Conservation (phyloP, 768 basidiomycete species). For the Chalciporus pseudorubinellus region DNA sequence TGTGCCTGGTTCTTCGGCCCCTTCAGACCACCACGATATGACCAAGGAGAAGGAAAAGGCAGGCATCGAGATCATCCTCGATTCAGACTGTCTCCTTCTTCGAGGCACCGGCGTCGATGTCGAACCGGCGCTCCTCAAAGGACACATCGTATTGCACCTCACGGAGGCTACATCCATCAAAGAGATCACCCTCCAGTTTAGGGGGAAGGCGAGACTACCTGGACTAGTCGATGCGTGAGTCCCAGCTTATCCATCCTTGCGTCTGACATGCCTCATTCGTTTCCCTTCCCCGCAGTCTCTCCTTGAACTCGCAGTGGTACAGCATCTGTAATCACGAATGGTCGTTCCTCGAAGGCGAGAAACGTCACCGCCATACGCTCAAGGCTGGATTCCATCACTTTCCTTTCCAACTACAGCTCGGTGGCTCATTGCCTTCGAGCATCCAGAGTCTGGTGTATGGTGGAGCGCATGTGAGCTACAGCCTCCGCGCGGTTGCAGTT, state of each 20-base stretch:
- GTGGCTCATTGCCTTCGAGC: slow-evolving; percentile 81
- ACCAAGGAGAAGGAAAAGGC: slow-evolving; percentile 46
- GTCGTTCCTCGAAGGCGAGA: slow-evolving; percentile 88
- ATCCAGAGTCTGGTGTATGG: slow-evolving; percentile 54
- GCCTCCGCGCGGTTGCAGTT: slow-evolving; percentile 80
- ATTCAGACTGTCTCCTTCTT: slow-evolving; percentile 66
- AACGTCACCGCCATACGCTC: slow-evolving; percentile 77
- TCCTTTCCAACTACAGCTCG: slow-evolving; percentile 86
- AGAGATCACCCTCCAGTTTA: slow-evolving; percentile 80
- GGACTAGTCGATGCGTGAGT: slow-evolving; percentile 59
- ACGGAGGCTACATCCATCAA: slow-evolving; percentile 80
- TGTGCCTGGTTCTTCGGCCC: no score
- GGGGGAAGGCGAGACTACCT: slow-evolving; percentile 78
- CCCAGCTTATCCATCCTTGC: slow-evolving; percentile 2
- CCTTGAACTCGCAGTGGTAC: slow-evolving; percentile 45
- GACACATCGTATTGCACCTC: slow-evolving; percentile 77
- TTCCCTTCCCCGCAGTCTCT: slow-evolving; percentile 8
- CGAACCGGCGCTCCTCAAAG: slow-evolving; percentile 77
- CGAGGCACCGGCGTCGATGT: slow-evolving; percentile 81
- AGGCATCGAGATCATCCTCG: slow-evolving; percentile 75
- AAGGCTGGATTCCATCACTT: slow-evolving; percentile 95
- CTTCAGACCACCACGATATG: slow-evolving; percentile 37
- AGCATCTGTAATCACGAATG: slow-evolving; percentile 81
- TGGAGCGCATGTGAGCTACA: slow-evolving; percentile 77
- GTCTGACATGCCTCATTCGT: slow-evolving; percentile 6